A percentile compares a stretch with the other conserved stretches of the same genome.
phyloP scores from a whole-genome alignment of 768 basidiomycete species.

The Galerina sulciceps region DNA sequence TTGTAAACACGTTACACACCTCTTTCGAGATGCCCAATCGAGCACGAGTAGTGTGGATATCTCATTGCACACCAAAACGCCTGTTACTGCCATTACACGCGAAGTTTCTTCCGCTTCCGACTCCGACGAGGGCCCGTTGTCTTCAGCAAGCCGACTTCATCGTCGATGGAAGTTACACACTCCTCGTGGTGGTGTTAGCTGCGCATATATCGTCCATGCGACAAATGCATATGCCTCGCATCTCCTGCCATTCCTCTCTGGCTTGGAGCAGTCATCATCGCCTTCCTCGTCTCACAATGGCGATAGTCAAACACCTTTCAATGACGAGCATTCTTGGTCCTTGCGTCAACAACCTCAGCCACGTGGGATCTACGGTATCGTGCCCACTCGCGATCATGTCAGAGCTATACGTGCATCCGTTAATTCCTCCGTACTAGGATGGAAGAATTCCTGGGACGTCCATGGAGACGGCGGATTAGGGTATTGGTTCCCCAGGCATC shows the following conservation, averaged over 20 bases:
- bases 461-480: constrained; percentile 56
- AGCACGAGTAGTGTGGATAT: constrained; percentile 40
- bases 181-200: constrained; percentile 64
- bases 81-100: constrained; percentile 52
- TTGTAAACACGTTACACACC: constrained; percentile 72
- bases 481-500: constrained; percentile 81
- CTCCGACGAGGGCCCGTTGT: neutral
- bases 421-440: constrained; percentile 41
- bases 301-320: neutral
- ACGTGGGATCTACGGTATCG: constrained; percentile 36
- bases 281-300: neutral
- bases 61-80: constrained; percentile 74
- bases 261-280: constrained; percentile 27
- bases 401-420: constrained; percentile 45
- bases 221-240: constrained; percentile 85
- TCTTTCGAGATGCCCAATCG: constrained; percentile 50
- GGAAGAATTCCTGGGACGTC: constrained; percentile 43
- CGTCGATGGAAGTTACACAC: constrained; percentile 63
- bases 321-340: neutral
- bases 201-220: constrained; percentile 77
- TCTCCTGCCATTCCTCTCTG: constrained; percentile 69
- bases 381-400: constrained; percentile 78
- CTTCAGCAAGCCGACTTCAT: neutral
- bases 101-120: neutral
- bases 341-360: neutral